Evolutionary conservation across 257 asterid species (phyloP).

Genomic region (Echites panduratus): DNA sequence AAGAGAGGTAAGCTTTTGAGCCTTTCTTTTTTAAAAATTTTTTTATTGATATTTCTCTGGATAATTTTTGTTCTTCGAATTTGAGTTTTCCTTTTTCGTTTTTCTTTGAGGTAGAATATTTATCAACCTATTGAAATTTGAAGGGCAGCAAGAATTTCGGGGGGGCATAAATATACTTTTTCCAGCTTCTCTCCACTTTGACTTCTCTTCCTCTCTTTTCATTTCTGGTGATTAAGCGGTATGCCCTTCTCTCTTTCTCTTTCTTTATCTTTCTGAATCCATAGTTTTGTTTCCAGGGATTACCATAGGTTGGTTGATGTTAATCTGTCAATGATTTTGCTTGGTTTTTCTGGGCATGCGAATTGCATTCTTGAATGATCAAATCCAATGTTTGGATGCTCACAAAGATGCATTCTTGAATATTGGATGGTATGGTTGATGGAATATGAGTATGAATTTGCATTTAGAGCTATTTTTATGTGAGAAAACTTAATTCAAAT

Average conservation of each 20-base stretch:
- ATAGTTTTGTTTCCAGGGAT: background rate
- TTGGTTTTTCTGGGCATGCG: background rate
- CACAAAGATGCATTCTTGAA: background rate
- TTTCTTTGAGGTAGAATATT: conserved; percentile 6
- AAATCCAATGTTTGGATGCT: background rate
- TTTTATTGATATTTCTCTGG: background rate
- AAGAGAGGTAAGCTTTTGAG: background rate
- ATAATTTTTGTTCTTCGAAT: background rate
- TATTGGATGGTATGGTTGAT: background rate
- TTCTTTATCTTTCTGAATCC: background rate
- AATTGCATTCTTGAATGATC: background rate
- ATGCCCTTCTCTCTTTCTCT: background rate
- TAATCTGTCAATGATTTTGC: background rate
- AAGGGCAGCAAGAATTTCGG: conserved; percentile 1
- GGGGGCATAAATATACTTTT: background rate
- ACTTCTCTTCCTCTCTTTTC: conserved; percentile 11
- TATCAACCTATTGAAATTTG: background rate
- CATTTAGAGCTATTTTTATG: background rate
- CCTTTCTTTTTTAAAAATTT: background rate
- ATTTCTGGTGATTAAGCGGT: conserved; percentile 16
- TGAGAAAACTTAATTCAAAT: background rate
- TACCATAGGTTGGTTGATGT: background rate
- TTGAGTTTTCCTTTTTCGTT: background rate
- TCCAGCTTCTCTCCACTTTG: conserved; percentile 11
- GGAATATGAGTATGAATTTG: background rate